Base-by-base conservation (phyloP, 805 yeast species). In the Candida anglica region DNA sequence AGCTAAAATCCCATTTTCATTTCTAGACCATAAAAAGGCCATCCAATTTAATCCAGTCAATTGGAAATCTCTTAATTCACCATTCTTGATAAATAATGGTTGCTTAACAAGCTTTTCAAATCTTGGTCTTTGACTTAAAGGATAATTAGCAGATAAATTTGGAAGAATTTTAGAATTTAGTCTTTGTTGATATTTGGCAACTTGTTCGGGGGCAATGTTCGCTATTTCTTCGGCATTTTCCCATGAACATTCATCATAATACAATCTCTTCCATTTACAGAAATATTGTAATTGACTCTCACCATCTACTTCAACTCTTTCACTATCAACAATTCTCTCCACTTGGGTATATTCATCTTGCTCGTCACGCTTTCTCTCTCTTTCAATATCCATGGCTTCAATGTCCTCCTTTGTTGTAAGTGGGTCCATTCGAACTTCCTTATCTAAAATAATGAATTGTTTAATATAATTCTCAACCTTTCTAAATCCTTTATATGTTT, bases 11-110 rank as follows among this genome's bases (percentile, higher is more conserved):
- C 98, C 98, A 58, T 93, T 93, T 63, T 93, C 97, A 59, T 91
- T 86, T 50, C 97, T 77, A 3, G 96, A 86, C 98, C 98, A 93
- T 41, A 93, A 66, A 56, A 91, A 93, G 0, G 98, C 98, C 98
- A 93, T 93, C 99, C 99, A 93, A 60, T 93, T 93, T 42, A 93
- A 73, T 37, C 99, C 99, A 0, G 98, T 93, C 57, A 93, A 73
- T 67, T 93, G 99, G 75, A 93, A 93, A 64, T 93, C 98, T 57
- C 98, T 78, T 43, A 93, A 71, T 56, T 84, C 93, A 32, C 97
- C 96, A 51, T 83, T 81, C 55, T 88, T 88, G 44, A 93, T 81
- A 52, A 83, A 93, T 10, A 80, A 71, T 1, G 99, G 99, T 61
- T 93, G 99, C 34, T 72, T 73, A 19, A 75, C 74, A 33, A 93